Conservation (phyloP, 1,284 basidiomycete species). For the Hymenochaete sp. region DNA sequence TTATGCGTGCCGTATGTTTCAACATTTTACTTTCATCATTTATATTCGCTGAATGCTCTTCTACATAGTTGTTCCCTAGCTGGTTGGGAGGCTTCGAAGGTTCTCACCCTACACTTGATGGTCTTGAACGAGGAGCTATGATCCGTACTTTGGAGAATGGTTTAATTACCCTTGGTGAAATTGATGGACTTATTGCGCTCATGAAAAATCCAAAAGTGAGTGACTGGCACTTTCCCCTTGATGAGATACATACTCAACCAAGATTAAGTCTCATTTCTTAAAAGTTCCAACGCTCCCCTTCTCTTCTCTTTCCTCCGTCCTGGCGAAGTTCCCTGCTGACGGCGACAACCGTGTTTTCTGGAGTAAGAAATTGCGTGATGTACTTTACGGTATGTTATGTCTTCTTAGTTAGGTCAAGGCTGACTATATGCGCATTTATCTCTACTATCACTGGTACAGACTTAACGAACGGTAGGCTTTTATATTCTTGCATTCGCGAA, state of each 20-base stretch:
- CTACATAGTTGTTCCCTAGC: slow-evolving; percentile 68
- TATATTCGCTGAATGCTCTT: background rate
- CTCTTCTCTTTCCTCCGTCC: slow-evolving; percentile 59
- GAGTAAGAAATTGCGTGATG: slow-evolving; percentile 49
- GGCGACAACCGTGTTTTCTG: slow-evolving; percentile 65
- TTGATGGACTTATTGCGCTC: slow-evolving; percentile 54
- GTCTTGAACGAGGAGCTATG: slow-evolving; percentile 46
- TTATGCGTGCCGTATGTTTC: slow-evolving; percentile 60
- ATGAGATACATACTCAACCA: background rate
- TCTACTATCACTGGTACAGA: too few species aligned
- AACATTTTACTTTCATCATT: background rate
- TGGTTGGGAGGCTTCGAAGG: slow-evolving; percentile 73
- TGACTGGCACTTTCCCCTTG: slow-evolving; percentile 4
- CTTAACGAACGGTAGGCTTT: slow-evolving; percentile 7
- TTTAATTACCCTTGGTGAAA: slow-evolving; percentile 54
- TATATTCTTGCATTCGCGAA: background rate
- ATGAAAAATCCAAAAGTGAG: slow-evolving; percentile 68
- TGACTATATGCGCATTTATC: background rate
- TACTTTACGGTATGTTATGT: slow-evolving; percentile 48
- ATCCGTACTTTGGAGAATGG: slow-evolving; percentile 50
- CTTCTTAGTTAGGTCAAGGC: slow-evolving; percentile 22
- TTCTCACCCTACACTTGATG: slow-evolving; percentile 52
- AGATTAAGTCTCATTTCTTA: slow-evolving; percentile 63
- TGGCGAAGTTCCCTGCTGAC: slow-evolving; percentile 68
- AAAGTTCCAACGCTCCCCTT: slow-evolving; percentile 75